A percentile compares a stretch with the other conserved stretches of the same genome.
phyloP scores from a whole-genome alignment of 2,329 filamentous ascomycete species.

The Paramyrothecium sp. region DNA sequence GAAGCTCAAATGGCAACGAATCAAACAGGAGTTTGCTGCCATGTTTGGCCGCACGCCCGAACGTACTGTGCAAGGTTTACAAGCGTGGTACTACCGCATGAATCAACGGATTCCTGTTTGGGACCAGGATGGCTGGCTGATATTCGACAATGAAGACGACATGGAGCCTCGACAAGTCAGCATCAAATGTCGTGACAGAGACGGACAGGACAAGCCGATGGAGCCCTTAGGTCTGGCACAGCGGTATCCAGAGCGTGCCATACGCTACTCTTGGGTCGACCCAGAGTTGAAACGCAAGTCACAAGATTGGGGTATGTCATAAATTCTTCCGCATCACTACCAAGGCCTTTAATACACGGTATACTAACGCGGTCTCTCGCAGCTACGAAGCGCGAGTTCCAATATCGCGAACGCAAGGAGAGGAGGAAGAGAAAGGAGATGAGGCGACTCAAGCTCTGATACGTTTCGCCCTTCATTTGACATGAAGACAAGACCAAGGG shows the following conservation, averaged over 20 bases:
- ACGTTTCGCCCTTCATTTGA: background rate
- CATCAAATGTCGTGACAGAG: constrained; percentile 38
- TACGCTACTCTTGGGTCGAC: constrained; percentile 44
- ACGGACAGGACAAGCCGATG: constrained; percentile 32
- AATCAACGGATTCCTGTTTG: constrained; percentile 39
- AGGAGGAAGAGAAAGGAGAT: constrained; percentile 36
- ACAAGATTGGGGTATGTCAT: constrained; percentile 37
- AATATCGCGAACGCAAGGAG: constrained; percentile 34
- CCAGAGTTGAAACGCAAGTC: constrained; percentile 34
- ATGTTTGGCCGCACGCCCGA: constrained; percentile 35
- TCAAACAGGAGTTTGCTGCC: constrained; percentile 36
- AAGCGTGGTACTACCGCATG: constrained; percentile 43
- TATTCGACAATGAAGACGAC: constrained; percentile 37
- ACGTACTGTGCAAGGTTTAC: constrained; percentile 37
- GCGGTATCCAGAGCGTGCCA: constrained; percentile 46
- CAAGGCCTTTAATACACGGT: background rate
- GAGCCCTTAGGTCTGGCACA: constrained; percentile 36
- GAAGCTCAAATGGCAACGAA: constrained; percentile 39
- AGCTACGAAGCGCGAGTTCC: constrained; percentile 32
- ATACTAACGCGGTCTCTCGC: constrained; percentile 13
- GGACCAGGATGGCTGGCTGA: constrained; percentile 37
- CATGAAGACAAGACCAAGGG: too few relatives aligned
- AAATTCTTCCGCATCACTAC: background rate
- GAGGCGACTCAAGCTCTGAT: constrained; percentile 32
- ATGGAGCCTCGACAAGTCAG: constrained; percentile 33